Base-by-base conservation (phyloP, 805 yeast species). In the Lipomyces lipofer region DNA sequence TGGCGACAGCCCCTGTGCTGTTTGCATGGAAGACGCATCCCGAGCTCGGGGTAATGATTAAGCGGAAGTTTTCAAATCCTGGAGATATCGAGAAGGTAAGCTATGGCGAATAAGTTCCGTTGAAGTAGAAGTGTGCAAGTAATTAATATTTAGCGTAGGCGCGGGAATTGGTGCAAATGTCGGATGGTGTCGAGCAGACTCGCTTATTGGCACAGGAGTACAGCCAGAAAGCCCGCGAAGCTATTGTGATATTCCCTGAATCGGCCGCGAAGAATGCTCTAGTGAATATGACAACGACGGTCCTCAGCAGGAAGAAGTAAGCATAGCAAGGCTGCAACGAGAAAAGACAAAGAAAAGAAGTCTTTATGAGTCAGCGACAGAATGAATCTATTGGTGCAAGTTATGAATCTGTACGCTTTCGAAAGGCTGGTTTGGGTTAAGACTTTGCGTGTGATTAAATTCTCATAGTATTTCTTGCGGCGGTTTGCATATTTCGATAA, bases 1-100 rank as follows among this genome's bases (percentile, higher is more conserved):
- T 94, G 63, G 98, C 98, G 1, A 94, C 99, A 0, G 98, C 97
- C 0, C 99, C 99, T 1, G 90, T 92, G 2, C 74, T 94, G 51
- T 94, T 79, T 71, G 98, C 99, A 1, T 94, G 99, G 99, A 83
- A 81, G 65, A 81, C 85, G 65, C 83, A 81, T 64, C 95, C 96
- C 0, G 86, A 84, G 54, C 76, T 94, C 45, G 98, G 97, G 2
- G 83, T 81, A 33, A 71, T 92, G 65, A 90, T 94, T 63, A 82
- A 82, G 22, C 80, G 98, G 56, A 89, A 92, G 70, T 94, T 94
- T 70, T 76, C 79, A 43, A 73, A 81, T 53, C 81, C 83, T 1
- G 96, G 95, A 3, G 99, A 94, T 69, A 85, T 92, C 33, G 89
- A 87, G 63, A 71, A 75, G n/a, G 49, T 39, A 49, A 7, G 47